These are phyloP conservation scores for Suhomyces tanzawaensis DNA, from an alignment of 805 yeast species.

Conservation along the genomic window DNA sequence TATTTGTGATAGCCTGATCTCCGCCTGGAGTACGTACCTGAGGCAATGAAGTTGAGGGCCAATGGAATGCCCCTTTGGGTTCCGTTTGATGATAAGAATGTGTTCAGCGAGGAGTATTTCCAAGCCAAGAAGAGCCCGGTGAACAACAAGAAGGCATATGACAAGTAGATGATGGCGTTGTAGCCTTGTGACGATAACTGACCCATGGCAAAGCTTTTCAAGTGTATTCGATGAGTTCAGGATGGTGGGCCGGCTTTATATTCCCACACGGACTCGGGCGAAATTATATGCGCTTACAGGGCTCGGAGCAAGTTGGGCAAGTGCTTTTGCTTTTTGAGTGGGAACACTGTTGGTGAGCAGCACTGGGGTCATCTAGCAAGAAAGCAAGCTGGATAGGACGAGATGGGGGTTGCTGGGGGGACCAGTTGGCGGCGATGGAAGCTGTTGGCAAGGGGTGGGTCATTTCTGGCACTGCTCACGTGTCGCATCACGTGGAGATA, in stretches of 20 bases:
- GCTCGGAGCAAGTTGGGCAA: background rate
- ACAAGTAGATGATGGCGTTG: constrained; percentile 43
- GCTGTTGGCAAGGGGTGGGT: too few relatives aligned
- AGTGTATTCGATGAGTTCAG: background rate
- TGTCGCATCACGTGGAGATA: too few relatives aligned
- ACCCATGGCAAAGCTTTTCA: background rate
- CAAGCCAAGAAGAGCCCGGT: constrained; percentile 50
- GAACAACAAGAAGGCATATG: constrained; percentile 38
- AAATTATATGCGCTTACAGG: background rate
- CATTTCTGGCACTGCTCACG: too few relatives aligned
- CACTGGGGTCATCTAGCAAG: too few relatives aligned
- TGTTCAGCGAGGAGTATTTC: constrained; percentile 49
- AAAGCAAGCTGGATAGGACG: too few relatives aligned
- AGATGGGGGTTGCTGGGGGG: too few relatives aligned
- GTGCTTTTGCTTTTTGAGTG: too few relatives aligned
- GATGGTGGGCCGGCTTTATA: background rate
- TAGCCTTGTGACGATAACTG: constrained; percentile 36
- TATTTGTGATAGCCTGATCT: background rate
- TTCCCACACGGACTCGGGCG: background rate
- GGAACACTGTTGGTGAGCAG: too few relatives aligned
- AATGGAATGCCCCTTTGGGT: constrained; percentile 78
- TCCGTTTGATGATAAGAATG: constrained; percentile 75
- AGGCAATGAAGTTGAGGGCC: constrained; percentile 85
- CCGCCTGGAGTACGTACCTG: constrained; percentile 55
- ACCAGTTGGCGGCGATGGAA: too few relatives aligned